Evolutionary conservation across 768 basidiomycete genomes (phyloP).

Genomic region (Serendipita vermifera): DNA sequence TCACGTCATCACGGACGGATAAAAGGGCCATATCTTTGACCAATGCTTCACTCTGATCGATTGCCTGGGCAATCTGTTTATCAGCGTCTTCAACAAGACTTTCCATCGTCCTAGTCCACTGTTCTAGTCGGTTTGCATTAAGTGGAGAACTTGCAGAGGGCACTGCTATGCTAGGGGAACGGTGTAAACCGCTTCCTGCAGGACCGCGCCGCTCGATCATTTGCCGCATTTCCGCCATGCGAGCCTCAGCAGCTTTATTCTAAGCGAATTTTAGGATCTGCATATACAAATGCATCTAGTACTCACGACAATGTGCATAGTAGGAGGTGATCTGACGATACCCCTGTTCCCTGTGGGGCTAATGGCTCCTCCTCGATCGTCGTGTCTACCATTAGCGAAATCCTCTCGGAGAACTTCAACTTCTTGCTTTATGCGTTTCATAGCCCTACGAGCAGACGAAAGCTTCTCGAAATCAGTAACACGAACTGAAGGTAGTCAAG

Average conservation of each 20-base stretch:
- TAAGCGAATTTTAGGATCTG: slow-evolving; percentile 48
- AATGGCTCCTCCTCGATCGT: background rate
- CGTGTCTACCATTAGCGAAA: background rate
- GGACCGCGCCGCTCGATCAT: slow-evolving; percentile 50
- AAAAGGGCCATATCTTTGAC: slow-evolving; percentile 38
- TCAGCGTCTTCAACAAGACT: slow-evolving; percentile 47
- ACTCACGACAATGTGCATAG: slow-evolving; percentile 24
- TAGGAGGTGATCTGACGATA: slow-evolving; percentile 23
- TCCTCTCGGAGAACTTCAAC: slow-evolving; percentile 19
- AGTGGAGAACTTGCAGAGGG: slow-evolving; percentile 13
- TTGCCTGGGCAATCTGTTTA: slow-evolving; percentile 36
- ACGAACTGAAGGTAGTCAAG: slow-evolving; percentile 9
- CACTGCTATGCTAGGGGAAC: slow-evolving; percentile 31
- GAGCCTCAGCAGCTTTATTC: slow-evolving; percentile 63
- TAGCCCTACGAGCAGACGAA: slow-evolving; percentile 50
- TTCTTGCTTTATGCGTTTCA: slow-evolving; percentile 67
- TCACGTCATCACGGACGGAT: slow-evolving; percentile 44
- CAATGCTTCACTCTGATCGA: slow-evolving; percentile 43
- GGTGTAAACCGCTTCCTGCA: slow-evolving; percentile 33
- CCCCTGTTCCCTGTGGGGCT: background rate
- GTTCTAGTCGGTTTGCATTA: slow-evolving; percentile 19
- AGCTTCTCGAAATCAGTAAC: slow-evolving; percentile 32
- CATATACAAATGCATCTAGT: background rate
- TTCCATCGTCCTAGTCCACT: slow-evolving; percentile 36
- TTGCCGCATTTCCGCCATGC: slow-evolving; percentile 73